Conservation (phyloP, 306 rosid genomes). For the Pyrus pyrifolia region DNA sequence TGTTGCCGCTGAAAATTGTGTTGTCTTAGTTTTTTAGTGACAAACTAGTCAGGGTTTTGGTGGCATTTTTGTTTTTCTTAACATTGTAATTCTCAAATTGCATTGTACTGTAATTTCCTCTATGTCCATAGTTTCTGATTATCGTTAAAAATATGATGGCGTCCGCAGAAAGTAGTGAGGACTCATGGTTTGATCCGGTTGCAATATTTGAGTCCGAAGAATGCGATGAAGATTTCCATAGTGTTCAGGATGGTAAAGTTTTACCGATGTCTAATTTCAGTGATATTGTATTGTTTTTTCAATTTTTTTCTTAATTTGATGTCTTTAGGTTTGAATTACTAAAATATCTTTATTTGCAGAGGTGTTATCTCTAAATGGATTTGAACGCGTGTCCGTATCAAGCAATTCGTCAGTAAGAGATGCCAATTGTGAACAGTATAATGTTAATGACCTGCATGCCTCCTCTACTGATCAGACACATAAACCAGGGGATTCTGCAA, state of each 20-base stretch:
- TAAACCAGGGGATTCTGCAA: constrained; percentile 31
- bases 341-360: constrained; percentile 39
- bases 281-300: neutral
- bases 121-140: neutral
- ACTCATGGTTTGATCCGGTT: constrained; percentile 79
- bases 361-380: constrained; percentile 40
- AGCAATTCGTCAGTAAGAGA: constrained; percentile 43
- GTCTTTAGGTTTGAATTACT: neutral
- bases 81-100: constrained; percentile 1
- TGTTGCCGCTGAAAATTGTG: neutral
- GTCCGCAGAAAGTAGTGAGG: constrained; percentile 50
- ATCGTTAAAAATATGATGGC: constrained; percentile 12
- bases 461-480: constrained; percentile 32
- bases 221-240: constrained; percentile 81
- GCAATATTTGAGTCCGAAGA: constrained; percentile 78
- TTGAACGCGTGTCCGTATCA: constrained; percentile 40
- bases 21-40: neutral
- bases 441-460: neutral
- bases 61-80: neutral
- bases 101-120: neutral
- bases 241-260: constrained; percentile 74
- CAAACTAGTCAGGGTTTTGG: neutral
- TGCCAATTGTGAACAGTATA: constrained; percentile 35
- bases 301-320: neutral
- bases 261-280: neutral